Evolutionary conservation across 257 asterid genomes (phyloP), one percentile per base, ranked within the genome.

Genomic region (Apocynum venetum): DNA sequence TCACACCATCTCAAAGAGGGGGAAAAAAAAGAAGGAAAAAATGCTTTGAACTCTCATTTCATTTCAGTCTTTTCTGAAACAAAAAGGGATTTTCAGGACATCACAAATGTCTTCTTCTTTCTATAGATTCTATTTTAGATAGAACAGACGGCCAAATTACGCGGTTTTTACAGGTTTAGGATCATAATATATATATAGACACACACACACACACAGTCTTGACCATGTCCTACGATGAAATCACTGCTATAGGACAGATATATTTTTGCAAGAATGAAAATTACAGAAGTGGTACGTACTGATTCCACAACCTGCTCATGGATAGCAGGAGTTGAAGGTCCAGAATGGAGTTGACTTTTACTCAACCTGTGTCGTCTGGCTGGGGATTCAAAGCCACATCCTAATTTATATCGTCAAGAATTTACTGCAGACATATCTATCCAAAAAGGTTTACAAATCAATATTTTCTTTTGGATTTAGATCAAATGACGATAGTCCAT

Each of bases 141-240:
- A 20, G 63, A 80, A 75, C 43, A 79, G 84, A 25, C 60, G 87
- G 88, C 89, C 83, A 80, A 69, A 78, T 79, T 63, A 87, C 91
- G 87, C 89, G 91, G 72, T 83, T 82, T 65, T 74, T 77, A 73
- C 48, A 78, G 65, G 61, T 8, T 53, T 60, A 38, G n/a, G 65
- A 48, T 71, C 8, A 17, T 31, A 46, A 41, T 55, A 38, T 60
- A 9, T 36, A 25, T 25, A 25, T 25, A 25, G 0, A 25, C 31
- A 25, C 31, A 25, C 31, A 25, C 31, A 25, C 31, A 25, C 31
- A 25, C 31, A 25, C 31, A 25, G 31, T 75, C 68, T 79, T 81
- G 88, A 85, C 86, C 67, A 66, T 67, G 77, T 82, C 80, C 77
- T 55, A 67, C 59, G 76, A 83, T 71, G 73, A 78, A 68, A 76